Base-by-base conservation (phyloP, 345 rosid genomes). In the Balakata baccata region DNA sequence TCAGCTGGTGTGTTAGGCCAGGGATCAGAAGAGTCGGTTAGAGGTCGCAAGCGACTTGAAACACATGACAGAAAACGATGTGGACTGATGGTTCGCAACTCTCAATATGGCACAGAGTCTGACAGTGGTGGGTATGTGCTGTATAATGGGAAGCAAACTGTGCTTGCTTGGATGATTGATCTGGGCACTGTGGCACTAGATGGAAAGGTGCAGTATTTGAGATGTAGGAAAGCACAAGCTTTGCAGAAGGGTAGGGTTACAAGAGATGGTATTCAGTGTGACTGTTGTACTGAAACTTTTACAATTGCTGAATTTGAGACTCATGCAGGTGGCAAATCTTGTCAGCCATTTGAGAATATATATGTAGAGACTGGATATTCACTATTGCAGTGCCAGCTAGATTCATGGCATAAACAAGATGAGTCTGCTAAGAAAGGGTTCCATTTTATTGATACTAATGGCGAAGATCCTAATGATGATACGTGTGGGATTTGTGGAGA, bases 401-500 rank as follows among this genome's bases (percentile, higher is more conserved):
- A 87, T 34, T 84, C 89, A 16, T 90, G 97, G 96, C 78, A 85
- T 65, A 92, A 91, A 80, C 92, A 89, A 77, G 88, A 86, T 59
- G 87, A 82, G 73, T 66, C 85, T 57, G 79, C 63, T 71, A 74
- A 22, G 65, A 86, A 85, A 71, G 89, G 90, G 66, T 88, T 85
- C 78, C 89, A 90, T 82, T 81, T 78, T 67, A 87, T 94, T 69
- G 91, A 92, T 70, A 81, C 84, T 78, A 78, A 66, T 77, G 86
- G 85, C 49, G 91, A 87, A 58, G 98, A 94, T 80, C 97, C 92
- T 62, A 94, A 87, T 72, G 98, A 94, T 74, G 98, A 94, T 83
- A 90, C 98, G 18, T 94, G 98, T 86, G 98, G 89, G 64, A 84
- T 90, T 59, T 94, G 98, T 81, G 98, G 98, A 68, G 98, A 94